Base-by-base conservation (phyloP, 2,329 filamentous ascomycete genomes). In the Chaetomiaceae sp. region DNA sequence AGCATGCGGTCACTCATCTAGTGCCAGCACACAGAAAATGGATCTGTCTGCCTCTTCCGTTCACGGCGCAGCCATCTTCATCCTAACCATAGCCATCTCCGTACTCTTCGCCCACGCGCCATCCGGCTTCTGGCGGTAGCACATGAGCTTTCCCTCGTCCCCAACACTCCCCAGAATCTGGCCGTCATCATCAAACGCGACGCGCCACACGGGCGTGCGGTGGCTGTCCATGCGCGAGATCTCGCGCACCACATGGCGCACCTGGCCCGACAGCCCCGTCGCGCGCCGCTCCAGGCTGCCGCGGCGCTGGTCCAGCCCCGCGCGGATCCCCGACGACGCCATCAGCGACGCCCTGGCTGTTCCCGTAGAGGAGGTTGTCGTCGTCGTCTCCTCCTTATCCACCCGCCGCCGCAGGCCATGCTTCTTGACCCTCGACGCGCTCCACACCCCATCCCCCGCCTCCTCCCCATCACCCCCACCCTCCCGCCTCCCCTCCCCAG, bases 111-210 rank as follows among this genome's bases (percentile, higher is more conserved):
- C 75, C 80, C 80, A 83, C 8, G 69, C 62, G 0, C 79, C 79
- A 51, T 76, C 75, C 0, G 79, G 78, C 37, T 71, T 74, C 66
- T 83, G 79, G 13, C 81, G 74, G 63, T 82, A 85, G 55, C 81
- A 80, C 60, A 82, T 68, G 52, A 85, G 62, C 63, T 75, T 79
- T 10, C 86, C 87, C 65, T 91, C 86, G 57, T 92, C 87, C 3
- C 87, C 87, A 1, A 86, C 87, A 35, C 83, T 86, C 1, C 87
- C 82, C 7, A 92, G 71, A 12, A 91, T 77, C 65, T 89, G 85
- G 4, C 86, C 86, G 70, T 82, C 75, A 48, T 78, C 76, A 59
- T 83, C 81, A 59, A 90, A 92, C 1, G 79, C 79, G 2, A 91
- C 82, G 19, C 85, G 74, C 87, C 87, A 92, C 2, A 89, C 85